Percentiles rank a stretch among this genome's conserved stretches.
Evolutionary conservation across 306 rosid genomes (phyloP).

Genomic region (Medicago truncatula): DNA sequence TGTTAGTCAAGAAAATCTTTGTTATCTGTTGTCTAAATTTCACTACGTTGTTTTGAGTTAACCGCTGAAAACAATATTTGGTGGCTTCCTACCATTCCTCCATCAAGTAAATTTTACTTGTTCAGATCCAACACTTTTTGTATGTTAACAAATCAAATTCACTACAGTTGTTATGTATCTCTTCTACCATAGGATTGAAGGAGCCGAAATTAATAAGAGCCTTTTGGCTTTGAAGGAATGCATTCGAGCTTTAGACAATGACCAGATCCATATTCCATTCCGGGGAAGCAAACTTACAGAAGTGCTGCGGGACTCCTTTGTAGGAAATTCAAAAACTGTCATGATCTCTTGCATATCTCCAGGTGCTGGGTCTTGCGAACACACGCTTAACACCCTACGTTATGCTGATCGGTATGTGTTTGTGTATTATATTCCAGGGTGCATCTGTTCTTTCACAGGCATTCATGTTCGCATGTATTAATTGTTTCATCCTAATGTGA

Average conservation of each 20-base stretch:
- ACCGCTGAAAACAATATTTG: constrained; percentile 27
- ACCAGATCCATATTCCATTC: constrained; percentile 96
- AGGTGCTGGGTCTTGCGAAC: constrained; percentile 98
- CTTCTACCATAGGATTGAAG: constrained; percentile 76
- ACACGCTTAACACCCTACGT: constrained; percentile 93
- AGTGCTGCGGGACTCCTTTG: constrained; percentile 98
- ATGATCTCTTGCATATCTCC: constrained; percentile 99
- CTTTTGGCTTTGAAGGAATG: constrained; percentile 99
- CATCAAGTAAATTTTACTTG: constrained; percentile 23
- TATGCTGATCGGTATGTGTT: constrained; percentile 87
- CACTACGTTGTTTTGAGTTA: constrained; percentile 23
- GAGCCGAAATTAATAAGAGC: constrained; percentile 98
- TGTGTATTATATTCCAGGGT: constrained; percentile 11
- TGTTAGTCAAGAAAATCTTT: neutral
- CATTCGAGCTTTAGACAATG: constrained; percentile 97
- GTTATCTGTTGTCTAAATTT: constrained; percentile 17
- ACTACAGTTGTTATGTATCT: constrained; percentile 30
- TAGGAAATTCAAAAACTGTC: constrained; percentile 96
- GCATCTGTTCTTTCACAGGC: constrained; percentile 4
- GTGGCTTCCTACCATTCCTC: constrained; percentile 13
- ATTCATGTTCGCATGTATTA: constrained; percentile 28
- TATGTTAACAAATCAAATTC: constrained; percentile 22
- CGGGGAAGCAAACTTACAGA: constrained; percentile 99
- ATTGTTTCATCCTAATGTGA: constrained; percentile 42
- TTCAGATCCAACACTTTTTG: constrained; percentile 18